Evolutionary conservation across 352 stramenopile genomes (phyloP), one percentile per base, ranked within the genome.

Genomic region (Phytophthora capsici): DNA sequence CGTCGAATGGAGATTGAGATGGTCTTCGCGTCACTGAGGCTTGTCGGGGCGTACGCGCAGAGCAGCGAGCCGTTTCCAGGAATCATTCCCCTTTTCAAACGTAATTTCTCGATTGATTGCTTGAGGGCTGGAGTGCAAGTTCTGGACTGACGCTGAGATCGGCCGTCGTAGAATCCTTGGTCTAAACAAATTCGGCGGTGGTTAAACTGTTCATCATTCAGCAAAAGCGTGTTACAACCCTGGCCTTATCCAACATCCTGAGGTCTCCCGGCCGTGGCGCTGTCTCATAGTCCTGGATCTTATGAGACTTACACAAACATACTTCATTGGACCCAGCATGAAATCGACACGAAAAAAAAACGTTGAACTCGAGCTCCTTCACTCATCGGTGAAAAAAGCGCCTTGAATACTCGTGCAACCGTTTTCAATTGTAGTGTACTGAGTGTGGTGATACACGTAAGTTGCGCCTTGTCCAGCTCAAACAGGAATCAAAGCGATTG

Each of bases 1-100:
- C 62, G 46, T 19, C 41, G 25, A 14, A 63, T 57, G n/a, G 57
- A 63, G 22, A 70, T 65, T 14, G 62, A 70, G 30, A 70, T 55
- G 13, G 49, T 53, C 19, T 65, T 52, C 14, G 53, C 49, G 25
- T 54, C 46, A 13, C 34, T 49, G 25, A 44, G 34, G 7, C 19
- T 23, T n/a, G 32, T 43, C 28, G 45, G 44, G 1, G 9, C 45
- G 46, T 45, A 58, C 19, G 45, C 6, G 22, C 61, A 64, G 20
- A 57, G 37, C 23, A 44, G 61, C 10, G 57, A 58, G 9, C 40
- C 26, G 10, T 59, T 64, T 54, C 38, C 44, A 43, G 41, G 62
- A 13, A 65, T 54, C 62, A 70, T 70, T 37, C 46, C 26, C 13
- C 34, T 46, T 23, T n/a, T 1, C 28, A 13, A 14, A 20, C 36